Evolutionary conservation across 2,329 filamentous ascomycete species (phyloP).

Genomic region (Aureobasidium melanogenum): DNA sequence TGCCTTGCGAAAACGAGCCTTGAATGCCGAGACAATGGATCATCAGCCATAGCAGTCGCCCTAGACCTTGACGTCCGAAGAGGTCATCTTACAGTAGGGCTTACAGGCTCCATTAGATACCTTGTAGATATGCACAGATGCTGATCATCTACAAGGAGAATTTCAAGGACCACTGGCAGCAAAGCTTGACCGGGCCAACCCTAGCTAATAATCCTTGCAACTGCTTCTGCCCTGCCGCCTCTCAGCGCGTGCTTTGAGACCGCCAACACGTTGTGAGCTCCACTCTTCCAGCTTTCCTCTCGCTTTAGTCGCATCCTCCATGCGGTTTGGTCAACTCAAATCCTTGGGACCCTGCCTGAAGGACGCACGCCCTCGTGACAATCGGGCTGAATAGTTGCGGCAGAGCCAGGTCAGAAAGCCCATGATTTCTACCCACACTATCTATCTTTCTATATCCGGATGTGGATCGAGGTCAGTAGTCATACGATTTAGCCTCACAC

Average conservation of each 20-base stretch:
- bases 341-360: background rate
- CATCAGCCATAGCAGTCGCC: background rate
- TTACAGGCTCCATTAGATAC: background rate
- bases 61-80: background rate
- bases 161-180: background rate
- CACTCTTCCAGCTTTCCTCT: background rate
- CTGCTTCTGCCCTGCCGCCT: constrained; percentile 3
- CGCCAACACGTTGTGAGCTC: background rate
- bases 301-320: background rate
- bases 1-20: background rate
- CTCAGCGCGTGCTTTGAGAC: background rate
- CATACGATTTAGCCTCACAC: background rate
- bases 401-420: background rate
- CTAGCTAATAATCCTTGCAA: background rate
- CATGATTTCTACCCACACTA: background rate
- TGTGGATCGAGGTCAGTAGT: background rate
- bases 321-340: constrained; percentile 2
- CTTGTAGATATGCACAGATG: background rate
- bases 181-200: background rate
- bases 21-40: background rate
- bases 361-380: background rate
- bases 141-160: background rate
- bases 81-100: background rate
- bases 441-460: background rate
- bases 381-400: background rate